Evolutionary conservation across 2,329 filamentous ascomycete genomes (phyloP).

Genomic region (Aspergillus calidoustus): DNA sequence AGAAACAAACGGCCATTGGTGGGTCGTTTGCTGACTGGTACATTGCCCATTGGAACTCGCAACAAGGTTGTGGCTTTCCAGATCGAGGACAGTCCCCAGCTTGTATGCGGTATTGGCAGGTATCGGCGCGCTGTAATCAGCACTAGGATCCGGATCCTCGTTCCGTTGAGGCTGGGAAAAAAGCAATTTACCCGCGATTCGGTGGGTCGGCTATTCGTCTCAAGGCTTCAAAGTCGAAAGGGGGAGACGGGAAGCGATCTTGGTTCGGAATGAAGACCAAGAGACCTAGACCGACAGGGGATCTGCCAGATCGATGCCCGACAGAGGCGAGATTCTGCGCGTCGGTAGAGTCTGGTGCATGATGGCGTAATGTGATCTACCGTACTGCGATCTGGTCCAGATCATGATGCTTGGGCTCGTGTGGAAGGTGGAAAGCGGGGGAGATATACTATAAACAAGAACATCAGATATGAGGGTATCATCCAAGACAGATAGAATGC

Average conservation of each 20-base stretch:
- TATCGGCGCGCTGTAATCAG: constrained; percentile 9
- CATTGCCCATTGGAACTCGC: background rate
- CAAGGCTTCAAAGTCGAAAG: background rate
- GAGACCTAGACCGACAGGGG: background rate
- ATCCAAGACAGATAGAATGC: constrained; percentile 1
- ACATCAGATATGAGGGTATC: constrained; percentile 13
- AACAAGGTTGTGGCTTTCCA: constrained; percentile 11
- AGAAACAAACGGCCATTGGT: background rate
- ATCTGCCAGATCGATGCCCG: background rate
- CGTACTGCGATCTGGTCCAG: background rate
- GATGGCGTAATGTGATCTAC: constrained; percentile 8
- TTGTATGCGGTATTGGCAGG: background rate
- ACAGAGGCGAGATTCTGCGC: background rate
- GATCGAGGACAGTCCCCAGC: constrained; percentile 7
- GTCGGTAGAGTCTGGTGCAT: background rate
- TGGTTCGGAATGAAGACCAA: constrained; percentile 3
- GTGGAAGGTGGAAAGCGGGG: background rate
- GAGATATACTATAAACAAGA: constrained; percentile 15
- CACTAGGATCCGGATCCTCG: constrained; percentile 12
- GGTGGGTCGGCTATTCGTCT: constrained; percentile 5
- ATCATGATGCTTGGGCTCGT: background rate
- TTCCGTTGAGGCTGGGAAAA: background rate
- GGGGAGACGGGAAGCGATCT: background rate
- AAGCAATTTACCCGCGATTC: constrained; percentile 2
- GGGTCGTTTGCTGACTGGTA: background rate